Evolutionary conservation across 768 basidiomycete genomes (phyloP).

Genomic region (Amanita pseudoporphyria): DNA sequence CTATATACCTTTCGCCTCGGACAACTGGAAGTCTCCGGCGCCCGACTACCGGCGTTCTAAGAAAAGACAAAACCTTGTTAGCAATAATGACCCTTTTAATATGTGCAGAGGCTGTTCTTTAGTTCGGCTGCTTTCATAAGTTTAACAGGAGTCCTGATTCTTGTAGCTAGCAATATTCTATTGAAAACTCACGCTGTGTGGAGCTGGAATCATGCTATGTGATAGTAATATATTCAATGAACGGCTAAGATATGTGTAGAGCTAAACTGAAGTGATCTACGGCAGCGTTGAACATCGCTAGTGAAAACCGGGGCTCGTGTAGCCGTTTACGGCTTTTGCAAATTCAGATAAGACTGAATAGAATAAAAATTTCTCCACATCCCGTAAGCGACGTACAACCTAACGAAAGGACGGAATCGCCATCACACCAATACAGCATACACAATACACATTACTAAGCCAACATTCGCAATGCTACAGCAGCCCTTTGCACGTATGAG

Average conservation of each 20-base stretch:
- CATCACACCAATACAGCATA: not conserved
- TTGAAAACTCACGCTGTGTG: too few species aligned
- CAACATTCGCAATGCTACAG: not conserved
- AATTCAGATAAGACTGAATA: not conserved
- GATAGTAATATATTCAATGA: too few species aligned
- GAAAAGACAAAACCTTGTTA: not conserved
- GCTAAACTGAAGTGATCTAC: too few species aligned
- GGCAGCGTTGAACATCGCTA: too few species aligned
- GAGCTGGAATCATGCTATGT: too few species aligned
- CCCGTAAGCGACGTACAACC: not conserved
- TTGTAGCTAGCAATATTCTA: too few species aligned
- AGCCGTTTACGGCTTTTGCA: not conserved
- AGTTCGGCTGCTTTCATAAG: not conserved
- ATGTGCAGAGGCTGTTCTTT: not conserved
- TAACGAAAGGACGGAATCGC: slow-evolving; percentile 5
- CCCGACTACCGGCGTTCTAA: not conserved
- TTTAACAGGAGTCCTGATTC: too few species aligned
- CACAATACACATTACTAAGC: not conserved
- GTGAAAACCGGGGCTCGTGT: not conserved
- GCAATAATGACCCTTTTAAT: not conserved
- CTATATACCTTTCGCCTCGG: not conserved
- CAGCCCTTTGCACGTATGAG: not conserved
- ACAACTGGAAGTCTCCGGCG: not conserved
- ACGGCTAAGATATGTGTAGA: too few species aligned
- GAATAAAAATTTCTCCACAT: not conserved